phyloP scores from a whole-genome alignment of 192 early-diverging fungal genomes.

The Funneliformis geosporum region DNA sequence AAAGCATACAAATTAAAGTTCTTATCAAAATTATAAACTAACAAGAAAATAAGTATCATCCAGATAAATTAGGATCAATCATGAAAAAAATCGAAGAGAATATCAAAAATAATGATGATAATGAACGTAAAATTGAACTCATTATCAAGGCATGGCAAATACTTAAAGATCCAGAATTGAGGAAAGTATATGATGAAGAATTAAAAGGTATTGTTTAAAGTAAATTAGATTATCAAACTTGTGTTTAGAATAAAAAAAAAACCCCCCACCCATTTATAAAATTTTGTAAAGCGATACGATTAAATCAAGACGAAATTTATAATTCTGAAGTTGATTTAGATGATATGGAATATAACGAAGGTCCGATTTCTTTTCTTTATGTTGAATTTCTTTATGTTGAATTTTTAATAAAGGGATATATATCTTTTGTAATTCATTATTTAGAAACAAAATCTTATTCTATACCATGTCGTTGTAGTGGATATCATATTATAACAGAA shows the following conservation, averaged over 20 bases:
- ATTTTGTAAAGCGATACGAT: conserved; percentile 31
- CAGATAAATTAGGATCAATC: conserved; percentile 16
- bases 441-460: conserved; percentile 46
- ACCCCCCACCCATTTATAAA: neutral
- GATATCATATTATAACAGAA: conserved; percentile 60
- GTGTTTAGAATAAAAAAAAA: neutral
- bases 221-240: neutral
- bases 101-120: neutral
- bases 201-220: conserved; percentile 42
- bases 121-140: conserved; percentile 35
- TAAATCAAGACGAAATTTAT: conserved; percentile 55
- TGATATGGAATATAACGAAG: conserved; percentile 75
- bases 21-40: neutral
- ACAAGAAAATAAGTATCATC: conserved; percentile 18
- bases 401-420: neutral
- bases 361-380: neutral
- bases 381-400: too few relatives aligned
- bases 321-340: conserved; percentile 79
- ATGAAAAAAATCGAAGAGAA: neutral
- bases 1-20: neutral
- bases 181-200: conserved; percentile 53
- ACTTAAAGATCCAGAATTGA: conserved; percentile 45
- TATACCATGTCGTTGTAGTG: conserved; percentile 67
- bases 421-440: neutral
- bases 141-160: conserved; percentile 61